Evolutionary conservation across 192 early-diverging fungal species (phyloP), one percentile per base, ranked within the genome.

Genomic region (Phlyctochytrium planicorne): DNA sequence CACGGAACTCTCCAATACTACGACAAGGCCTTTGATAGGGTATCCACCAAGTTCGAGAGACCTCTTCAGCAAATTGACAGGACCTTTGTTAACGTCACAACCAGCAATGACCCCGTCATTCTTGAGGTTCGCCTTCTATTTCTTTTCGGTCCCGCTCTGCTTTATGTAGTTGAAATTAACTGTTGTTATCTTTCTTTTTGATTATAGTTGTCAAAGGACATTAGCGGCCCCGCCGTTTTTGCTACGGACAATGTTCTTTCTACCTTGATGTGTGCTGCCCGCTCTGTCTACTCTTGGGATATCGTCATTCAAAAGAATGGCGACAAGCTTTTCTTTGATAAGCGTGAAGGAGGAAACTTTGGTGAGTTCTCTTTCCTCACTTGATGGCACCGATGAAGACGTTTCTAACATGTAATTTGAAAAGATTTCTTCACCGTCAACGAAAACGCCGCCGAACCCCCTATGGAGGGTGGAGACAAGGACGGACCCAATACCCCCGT

Each of bases 201-300:
- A n/a, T n/a, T 59, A 64, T 27, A 63, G 27, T 47, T 65, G 34
- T 56, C 73, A 3, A 65, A 67, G 62, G 77, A 68, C 70, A 72
- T 53, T 34, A 71, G 65, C 10, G 73, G 77, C 32, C 76, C 88
- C 35, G 80, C 78, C 20, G 93, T 99, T 2, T 92, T 92, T 75
- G 92, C 94, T 52, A 97, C 96, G 2, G 97, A 96, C 77, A 75
- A 89, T 34, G 89, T 98, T 23, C 70, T 99, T 27, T 88, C 94
- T 25, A 83, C 93, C 29, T 82, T 99, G 53, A 99, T 99, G 97
- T 93, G 90, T 65, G 84, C 92, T 6, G 85, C 91, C 20, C 88
- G 93, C 60, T 89, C 93, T 23, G 89, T 93, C 50, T 96, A 95
- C 77, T 90, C 94, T 17, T 99, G 94, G 94, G 97, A 99, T 67